Percentiles rank a stretch among this genome's conserved stretches.
These are phyloP conservation scores for Tetrapisispora namnaoensis DNA, from an alignment of 805 yeast genomes.

Conservation along the genomic window DNA sequence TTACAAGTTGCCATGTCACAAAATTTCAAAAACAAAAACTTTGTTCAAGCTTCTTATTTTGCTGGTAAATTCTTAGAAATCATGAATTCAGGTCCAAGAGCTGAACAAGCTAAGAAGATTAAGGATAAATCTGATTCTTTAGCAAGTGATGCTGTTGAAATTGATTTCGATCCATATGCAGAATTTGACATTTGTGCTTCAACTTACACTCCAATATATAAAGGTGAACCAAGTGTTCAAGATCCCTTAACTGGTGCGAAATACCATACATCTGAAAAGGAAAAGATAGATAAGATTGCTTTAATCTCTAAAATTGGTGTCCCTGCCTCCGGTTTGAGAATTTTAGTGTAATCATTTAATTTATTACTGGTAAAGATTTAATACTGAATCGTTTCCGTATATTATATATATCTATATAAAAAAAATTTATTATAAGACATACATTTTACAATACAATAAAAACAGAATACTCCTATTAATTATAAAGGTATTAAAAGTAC, in stretches of 20 bases:
- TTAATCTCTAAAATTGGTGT: conserved; percentile 75
- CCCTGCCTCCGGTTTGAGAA: conserved; percentile 81
- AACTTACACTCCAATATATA: conserved; percentile 80
- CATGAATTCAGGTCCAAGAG: conserved; percentile 64
- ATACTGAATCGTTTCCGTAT: too few species aligned
- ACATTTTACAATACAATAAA: too few species aligned
- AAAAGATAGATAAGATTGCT: conserved; percentile 69
- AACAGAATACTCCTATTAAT: too few species aligned
- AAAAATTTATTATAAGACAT: background rate
- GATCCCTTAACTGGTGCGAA: conserved; percentile 89
- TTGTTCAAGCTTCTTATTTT: conserved; percentile 78
- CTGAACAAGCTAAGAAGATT: conserved; percentile 79
- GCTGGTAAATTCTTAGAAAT: conserved; percentile 74
- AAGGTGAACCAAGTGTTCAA: conserved; percentile 52
- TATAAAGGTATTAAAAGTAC: too few species aligned
- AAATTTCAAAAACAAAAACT: conserved; percentile 82
- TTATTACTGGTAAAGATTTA: background rate
- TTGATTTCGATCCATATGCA: conserved; percentile 88
- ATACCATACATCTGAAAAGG: conserved; percentile 69
- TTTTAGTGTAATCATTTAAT: conserved; percentile 7
- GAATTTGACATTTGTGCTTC: conserved; percentile 85
- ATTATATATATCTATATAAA: background rate
- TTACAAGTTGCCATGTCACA: conserved; percentile 92
- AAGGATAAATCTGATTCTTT: conserved; percentile 70
- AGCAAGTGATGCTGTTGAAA: conserved; percentile 78